Evolutionary conservation across 345 rosid genomes (phyloP).

Genomic region (Lepidium didymum): DNA sequence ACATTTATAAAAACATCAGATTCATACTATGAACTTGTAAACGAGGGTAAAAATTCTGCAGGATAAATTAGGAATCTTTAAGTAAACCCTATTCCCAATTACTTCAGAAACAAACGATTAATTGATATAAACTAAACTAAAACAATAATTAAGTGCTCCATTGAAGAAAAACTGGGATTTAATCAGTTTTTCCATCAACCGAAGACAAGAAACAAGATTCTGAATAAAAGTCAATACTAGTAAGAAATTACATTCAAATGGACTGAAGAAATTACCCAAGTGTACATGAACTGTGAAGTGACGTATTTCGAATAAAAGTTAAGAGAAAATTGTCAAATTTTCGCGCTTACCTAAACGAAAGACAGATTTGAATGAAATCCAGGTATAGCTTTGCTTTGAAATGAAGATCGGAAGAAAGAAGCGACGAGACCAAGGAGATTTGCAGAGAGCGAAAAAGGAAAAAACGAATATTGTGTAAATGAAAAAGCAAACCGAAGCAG

Average conservation of each 20-base stretch:
- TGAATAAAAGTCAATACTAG: background rate
- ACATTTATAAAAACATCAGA: background rate
- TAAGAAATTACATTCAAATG: background rate
- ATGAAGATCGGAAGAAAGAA: background rate
- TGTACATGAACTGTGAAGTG: constrained; percentile 7
- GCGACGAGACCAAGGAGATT: constrained; percentile 29
- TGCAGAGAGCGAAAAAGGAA: background rate
- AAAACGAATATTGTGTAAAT: background rate
- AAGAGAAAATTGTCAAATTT: background rate
- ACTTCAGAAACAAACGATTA: background rate
- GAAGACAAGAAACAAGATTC: background rate
- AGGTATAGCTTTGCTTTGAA: background rate
- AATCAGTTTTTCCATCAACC: background rate
- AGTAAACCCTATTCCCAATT: constrained; percentile 1
- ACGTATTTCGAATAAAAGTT: background rate
- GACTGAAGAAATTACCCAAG: background rate
- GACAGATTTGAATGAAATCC: background rate
- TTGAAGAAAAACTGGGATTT: background rate
- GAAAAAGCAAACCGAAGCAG: constrained; percentile 16
- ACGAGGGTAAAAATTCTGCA: background rate
- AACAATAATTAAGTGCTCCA: background rate
- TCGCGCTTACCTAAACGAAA: constrained; percentile 4
- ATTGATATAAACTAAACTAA: background rate
- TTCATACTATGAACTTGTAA: background rate
- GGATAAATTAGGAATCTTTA: background rate